Conservation (phyloP, 495 filamentous ascomycete species). For the Penicillium flavigenum region DNA sequence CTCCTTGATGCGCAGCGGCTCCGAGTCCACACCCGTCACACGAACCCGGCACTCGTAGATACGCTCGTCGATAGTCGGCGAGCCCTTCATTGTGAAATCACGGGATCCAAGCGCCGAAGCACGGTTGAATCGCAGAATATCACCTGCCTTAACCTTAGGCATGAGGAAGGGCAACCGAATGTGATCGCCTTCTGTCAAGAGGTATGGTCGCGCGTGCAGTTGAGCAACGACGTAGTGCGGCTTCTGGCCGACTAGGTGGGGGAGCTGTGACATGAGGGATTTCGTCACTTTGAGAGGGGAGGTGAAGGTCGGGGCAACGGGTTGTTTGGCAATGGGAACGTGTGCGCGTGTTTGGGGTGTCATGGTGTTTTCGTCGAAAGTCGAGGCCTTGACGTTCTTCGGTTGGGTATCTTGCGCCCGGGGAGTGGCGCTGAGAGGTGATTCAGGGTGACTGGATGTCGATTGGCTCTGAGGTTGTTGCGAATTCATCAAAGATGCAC, state of each 20-base stretch:
- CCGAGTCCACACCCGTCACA: constrained; percentile 81
- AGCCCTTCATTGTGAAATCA: constrained; percentile 84
- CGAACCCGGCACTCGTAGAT: constrained; percentile 81
- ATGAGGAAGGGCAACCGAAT: constrained; percentile 94
- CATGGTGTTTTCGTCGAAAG: constrained; percentile 21
- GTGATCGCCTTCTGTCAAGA: constrained; percentile 81
- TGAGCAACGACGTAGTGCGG: constrained; percentile 84
- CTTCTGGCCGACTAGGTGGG: constrained; percentile 73
- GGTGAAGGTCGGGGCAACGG: constrained; percentile 37
- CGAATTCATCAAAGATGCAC: constrained; percentile 21
- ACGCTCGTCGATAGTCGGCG: constrained; percentile 72
- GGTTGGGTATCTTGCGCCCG: constrained; percentile 28
- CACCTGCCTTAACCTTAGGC: constrained; percentile 77
- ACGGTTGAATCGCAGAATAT: constrained; percentile 81
- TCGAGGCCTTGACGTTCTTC: constrained; percentile 8
- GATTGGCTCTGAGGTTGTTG: constrained; percentile 25
- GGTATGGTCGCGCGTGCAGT: constrained; percentile 85
- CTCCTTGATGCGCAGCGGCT: constrained; percentile 82
- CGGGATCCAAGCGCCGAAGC: constrained; percentile 76
- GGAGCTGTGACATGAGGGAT: constrained; percentile 66
- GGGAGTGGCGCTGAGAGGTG: constrained; percentile 33
- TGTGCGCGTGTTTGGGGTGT: constrained; percentile 23
- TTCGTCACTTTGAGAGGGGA: constrained; percentile 47
- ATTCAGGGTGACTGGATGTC: constrained; percentile 27
- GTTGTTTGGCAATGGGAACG: constrained; percentile 35